These are phyloP conservation scores for Marasmius sp. DNA, from an alignment of 1,284 basidiomycete genomes.

Conservation along the genomic window DNA sequence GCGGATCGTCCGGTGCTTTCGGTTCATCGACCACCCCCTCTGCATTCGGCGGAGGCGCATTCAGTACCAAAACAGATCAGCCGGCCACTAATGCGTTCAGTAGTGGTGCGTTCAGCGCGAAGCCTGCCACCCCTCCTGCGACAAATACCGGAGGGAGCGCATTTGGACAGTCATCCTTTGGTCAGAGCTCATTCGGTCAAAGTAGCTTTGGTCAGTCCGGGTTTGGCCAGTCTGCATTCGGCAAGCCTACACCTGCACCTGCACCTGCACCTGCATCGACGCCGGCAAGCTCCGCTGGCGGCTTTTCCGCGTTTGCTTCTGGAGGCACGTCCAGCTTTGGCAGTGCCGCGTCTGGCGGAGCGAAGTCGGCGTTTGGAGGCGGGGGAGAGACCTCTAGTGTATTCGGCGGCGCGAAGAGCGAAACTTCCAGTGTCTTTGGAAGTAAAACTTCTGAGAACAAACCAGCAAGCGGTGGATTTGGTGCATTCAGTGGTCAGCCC, in stretches of 20 bases:
- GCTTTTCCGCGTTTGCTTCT: background rate
- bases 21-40: background rate
- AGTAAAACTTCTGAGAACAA: background rate
- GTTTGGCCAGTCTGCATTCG: conserved; percentile 8
- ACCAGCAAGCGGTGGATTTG: conserved; percentile 19
- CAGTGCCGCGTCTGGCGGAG: background rate
- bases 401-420: background rate
- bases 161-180: conserved; percentile 10
- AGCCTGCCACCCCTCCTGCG: background rate
- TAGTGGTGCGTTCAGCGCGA: conserved; percentile 1
- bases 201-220: conserved; percentile 15
- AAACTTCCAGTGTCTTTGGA: background rate
- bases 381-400: background rate
- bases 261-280: background rate
- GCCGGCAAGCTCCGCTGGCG: background rate
- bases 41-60: conserved; percentile 10
- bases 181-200: conserved; percentile 11
- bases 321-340: background rate
- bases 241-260: background rate
- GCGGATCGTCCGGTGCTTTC: conserved; percentile 20
- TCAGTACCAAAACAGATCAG: conserved; percentile 7
- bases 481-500: conserved; percentile 12
- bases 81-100: conserved; percentile 4
- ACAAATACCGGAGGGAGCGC: conserved; percentile 3
- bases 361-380: background rate